phyloP scores from a whole-genome alignment of 805 yeast species.

The Blastobotrys terrestris region DNA sequence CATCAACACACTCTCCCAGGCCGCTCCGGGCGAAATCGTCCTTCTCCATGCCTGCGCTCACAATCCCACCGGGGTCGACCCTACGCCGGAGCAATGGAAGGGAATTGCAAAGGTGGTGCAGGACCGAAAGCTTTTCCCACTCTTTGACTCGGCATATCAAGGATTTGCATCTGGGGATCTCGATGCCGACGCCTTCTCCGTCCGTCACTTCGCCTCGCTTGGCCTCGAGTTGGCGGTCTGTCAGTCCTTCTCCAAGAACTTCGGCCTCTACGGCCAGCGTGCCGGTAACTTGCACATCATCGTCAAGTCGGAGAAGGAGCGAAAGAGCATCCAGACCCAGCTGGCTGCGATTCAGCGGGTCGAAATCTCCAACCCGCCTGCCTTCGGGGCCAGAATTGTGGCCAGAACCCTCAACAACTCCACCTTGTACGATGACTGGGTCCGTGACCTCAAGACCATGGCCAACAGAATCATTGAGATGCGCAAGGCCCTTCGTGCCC shows the following conservation, averaged over 20 bases:
- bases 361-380: conserved; percentile 90
- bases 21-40: conserved; percentile 73
- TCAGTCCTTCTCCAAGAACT: conserved; percentile 95
- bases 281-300: conserved; percentile 87
- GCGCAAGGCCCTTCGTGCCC: conserved; percentile 63
- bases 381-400: conserved; percentile 91
- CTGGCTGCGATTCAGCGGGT: conserved; percentile 69
- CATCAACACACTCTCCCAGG: conserved; percentile 52
- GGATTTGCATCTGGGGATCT: conserved; percentile 92
- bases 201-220: conserved; percentile 46
- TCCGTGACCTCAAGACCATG: conserved; percentile 77
- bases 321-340: conserved; percentile 64
- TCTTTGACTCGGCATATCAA: conserved; percentile 94
- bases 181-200: conserved; percentile 77
- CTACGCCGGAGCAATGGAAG: conserved; percentile 76
- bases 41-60: conserved; percentile 94
- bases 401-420: conserved; percentile 63
- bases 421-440: conserved; percentile 74
- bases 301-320: conserved; percentile 36
- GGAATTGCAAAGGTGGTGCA: conserved; percentile 58
- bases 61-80: conserved; percentile 97
- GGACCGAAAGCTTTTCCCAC: conserved; percentile 59
- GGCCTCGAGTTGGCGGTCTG: conserved; percentile 65
- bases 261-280: conserved; percentile 97
- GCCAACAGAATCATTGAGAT: conserved; percentile 72